Evolutionary conservation across 805 yeast species (phyloP), one percentile per base, ranked within the genome.

Genomic region (Geotrichum ghanense): DNA sequence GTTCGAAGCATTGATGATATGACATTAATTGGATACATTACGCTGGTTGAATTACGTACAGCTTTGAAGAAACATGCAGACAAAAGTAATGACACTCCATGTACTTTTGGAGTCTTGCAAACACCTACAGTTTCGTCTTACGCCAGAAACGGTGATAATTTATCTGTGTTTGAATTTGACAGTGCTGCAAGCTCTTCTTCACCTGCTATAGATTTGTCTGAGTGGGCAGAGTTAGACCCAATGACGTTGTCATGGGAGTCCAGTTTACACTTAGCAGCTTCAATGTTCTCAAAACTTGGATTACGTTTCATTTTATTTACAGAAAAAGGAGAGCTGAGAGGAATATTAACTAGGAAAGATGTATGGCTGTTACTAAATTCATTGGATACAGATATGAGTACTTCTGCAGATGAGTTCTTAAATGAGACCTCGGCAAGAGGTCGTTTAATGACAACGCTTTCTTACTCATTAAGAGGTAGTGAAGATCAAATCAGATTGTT

Each of bases 11-110:
- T 53, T 42, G 52, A 52, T 12, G 65, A 58, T 43, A 67, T 57
- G 22, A 59, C 53, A 2, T 51, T 76, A 2, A 39, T 67, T 2
- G 81, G 81, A 1, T 71, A 68, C 61, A 53, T 75, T 3, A 57
- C 72, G 1, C 49, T 68, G 3, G 58, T 56, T 27, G 74, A 71
- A 24, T 51, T 75, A 20, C 48, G 50, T 12, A 46, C 52, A 3
- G 70, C 70, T 17, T 43, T 68, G 19, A 42, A 48, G 42, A 43
- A 41, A n/a, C 27, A 26, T n/a, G 44, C 43, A 1, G 37, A 49
- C 22, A 21, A 42, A 3, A 4, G 45, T 16, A 48, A 44, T 22
- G 17, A 52, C 26, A 43, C 53, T 7, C 46, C 50, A 41, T 21
- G 42, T 24, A 22, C 55, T 20, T 44, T 50, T 20, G 45, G 53